A percentile compares a stretch with the other conserved stretches of the same genome.
These are phyloP conservation scores for Xylariaceae sp. DNA, from an alignment of 2,329 filamentous ascomycete species.

Conservation along the genomic window DNA sequence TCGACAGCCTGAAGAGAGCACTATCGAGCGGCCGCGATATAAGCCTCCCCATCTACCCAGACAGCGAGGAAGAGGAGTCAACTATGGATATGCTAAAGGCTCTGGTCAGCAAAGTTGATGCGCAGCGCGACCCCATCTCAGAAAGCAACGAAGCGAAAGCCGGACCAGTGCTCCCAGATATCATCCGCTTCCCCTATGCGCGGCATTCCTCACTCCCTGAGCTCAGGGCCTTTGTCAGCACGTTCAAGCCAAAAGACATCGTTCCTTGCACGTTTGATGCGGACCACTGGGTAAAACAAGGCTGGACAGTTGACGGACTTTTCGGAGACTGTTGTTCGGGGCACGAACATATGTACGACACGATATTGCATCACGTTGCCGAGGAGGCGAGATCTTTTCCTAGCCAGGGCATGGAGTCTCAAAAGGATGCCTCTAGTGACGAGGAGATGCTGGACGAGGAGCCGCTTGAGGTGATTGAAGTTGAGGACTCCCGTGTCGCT, in stretches of 20 bases:
- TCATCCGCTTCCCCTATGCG: conserved; percentile 72
- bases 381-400: neutral
- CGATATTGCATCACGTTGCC: conserved; percentile 43
- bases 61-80: conserved; percentile 25
- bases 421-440: too few species aligned
- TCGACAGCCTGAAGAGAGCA: conserved; percentile 20
- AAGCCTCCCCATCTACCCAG: conserved; percentile 31
- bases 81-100: conserved; percentile 15
- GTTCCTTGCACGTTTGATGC: conserved; percentile 74
- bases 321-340: conserved; percentile 67
- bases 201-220: conserved; percentile 84
- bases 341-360: conserved; percentile 59
- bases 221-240: conserved; percentile 62
- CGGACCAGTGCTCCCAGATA: conserved; percentile 32
- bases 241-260: conserved; percentile 68
- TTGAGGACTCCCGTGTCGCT: neutral
- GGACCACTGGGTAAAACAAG: conserved; percentile 55
- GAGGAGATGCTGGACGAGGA: too few species aligned
- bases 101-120: conserved; percentile 17
- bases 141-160: conserved; percentile 4
- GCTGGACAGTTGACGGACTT: conserved; percentile 58
- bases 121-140: conserved; percentile 13
- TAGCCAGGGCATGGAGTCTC: neutral
- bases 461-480: neutral
- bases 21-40: conserved; percentile 32